These are phyloP conservation scores for Sphaerulina vaccinii DNA, from an alignment of 2,329 filamentous ascomycete species.

Conservation along the genomic window DNA sequence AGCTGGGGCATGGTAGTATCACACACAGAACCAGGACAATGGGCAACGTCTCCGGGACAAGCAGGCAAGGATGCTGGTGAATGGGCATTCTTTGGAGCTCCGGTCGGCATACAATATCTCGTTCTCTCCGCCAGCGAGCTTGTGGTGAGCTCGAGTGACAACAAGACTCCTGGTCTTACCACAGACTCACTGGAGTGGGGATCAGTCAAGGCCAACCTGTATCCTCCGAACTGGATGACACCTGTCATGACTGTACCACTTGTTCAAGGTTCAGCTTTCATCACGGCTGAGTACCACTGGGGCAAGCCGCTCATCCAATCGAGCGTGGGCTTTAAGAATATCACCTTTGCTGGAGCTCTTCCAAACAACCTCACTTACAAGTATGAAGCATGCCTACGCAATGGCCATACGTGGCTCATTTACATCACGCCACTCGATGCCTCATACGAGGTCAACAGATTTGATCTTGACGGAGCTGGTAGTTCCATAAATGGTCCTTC, in stretches of 20 bases:
- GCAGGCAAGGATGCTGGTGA: conserved; percentile 47
- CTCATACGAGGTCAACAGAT: conserved; percentile 56
- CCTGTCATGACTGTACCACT: conserved; percentile 74
- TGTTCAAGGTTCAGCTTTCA: conserved; percentile 84
- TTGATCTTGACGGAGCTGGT: conserved; percentile 57
- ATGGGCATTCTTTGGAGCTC: conserved; percentile 70
- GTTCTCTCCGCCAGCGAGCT: conserved; percentile 78
- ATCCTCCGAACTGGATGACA: conserved; percentile 45
- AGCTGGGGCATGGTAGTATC: conserved; percentile 78
- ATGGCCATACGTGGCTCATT: conserved; percentile 71
- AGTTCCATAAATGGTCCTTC: conserved; percentile 62
- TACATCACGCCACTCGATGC: conserved; percentile 64
- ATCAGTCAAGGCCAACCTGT: conserved; percentile 67
- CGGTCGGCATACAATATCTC: conserved; percentile 77
- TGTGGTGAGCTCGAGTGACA: conserved; percentile 28
- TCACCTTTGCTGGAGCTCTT: conserved; percentile 53
- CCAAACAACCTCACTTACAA: conserved; percentile 68
- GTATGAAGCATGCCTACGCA: conserved; percentile 70
- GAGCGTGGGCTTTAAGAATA: conserved; percentile 68
- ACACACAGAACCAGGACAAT: conserved; percentile 67
- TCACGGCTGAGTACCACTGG: conserved; percentile 70
- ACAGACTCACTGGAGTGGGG: conserved; percentile 56
- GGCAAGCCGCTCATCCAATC: conserved; percentile 72
- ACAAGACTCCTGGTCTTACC: conserved; percentile 46
- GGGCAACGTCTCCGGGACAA: conserved; percentile 44